These are phyloP conservation scores for Verbascum thapsus DNA, from an alignment of 257 asterid genomes.

Conservation along the genomic window DNA sequence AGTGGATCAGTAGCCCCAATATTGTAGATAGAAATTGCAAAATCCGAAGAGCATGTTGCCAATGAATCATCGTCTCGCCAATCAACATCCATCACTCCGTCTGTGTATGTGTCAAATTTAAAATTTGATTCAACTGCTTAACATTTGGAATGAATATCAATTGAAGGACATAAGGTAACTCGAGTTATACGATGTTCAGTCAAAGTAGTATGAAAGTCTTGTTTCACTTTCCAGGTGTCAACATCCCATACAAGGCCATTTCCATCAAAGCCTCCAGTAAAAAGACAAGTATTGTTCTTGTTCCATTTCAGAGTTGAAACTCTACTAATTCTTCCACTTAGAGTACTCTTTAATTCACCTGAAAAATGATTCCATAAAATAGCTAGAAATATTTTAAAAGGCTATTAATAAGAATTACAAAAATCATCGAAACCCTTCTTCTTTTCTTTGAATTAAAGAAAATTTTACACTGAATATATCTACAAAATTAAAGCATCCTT, in stretches of 20 bases:
- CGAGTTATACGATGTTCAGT: conserved; percentile 19
- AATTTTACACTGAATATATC: too few relatives aligned
- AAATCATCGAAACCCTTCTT: too few relatives aligned
- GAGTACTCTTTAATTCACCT: conserved; percentile 36
- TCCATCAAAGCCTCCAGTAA: conserved; percentile 39
- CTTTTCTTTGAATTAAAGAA: too few relatives aligned
- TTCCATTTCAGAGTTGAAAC: conserved; percentile 41
- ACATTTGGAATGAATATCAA: background rate
- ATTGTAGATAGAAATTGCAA: conserved; percentile 35
- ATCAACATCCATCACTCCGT: conserved; percentile 38
- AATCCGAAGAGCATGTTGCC: conserved; percentile 43
- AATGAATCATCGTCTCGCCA: conserved; percentile 38
- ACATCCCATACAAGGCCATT: conserved; percentile 41
- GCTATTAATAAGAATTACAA: too few relatives aligned
- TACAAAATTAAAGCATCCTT: too few relatives aligned
- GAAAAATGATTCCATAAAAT: conserved; percentile 10
- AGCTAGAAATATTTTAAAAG: background rate
- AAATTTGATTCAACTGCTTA: background rate
- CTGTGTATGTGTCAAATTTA: conserved; percentile 24
- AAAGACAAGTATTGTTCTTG: conserved; percentile 35
- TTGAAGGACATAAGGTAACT: background rate
- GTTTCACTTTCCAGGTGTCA: conserved; percentile 26
- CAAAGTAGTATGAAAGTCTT: conserved; percentile 36
- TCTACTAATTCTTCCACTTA: conserved; percentile 35
- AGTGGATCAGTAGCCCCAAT: conserved; percentile 32